Evolutionary conservation across 129 eudicot genomes (phyloP), one percentile per base, ranked within the genome.

Genomic region (Oenanthe sinensis): DNA sequence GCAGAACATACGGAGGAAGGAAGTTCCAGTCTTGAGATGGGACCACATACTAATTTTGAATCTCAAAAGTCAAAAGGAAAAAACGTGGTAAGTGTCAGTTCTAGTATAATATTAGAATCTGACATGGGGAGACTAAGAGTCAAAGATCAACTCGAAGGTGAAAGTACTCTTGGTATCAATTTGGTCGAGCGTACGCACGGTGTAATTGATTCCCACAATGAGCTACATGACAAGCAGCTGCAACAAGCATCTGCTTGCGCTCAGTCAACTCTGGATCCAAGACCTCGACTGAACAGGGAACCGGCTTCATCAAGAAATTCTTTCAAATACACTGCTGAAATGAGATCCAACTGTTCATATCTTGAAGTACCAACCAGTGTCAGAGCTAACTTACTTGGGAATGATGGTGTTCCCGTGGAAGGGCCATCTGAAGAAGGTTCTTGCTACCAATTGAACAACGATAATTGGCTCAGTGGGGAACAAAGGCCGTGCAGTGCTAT

Each of bases 371-470:
- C 91, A 74, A 44, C 74, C 62, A 80, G 89, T 81, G 82, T 71
- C 47, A 82, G 83, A 75, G 54, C 82, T 9, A 82, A 78, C 83
- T 83, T 85, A 62, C 77, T 78, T 60, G 78, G 87, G 11, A 87
- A 78, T 72, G 88, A 86, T 63, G 86, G 79, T 77, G 79, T 81
- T 26, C 82, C 87, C 54, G 78, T 88, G 87, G 97, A 95, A 87
- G 99, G 99, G 76, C 97, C 97, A 42, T 90, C 95, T 70, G 97
- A 90, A 82, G 99, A 92, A 88, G 90, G 88, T 82, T 49, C 96
- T 26, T 87, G 92, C 87, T 90, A 87, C 81, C 92, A 92, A 44
- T 74, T 90, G 82, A 92, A 84, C 76, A 86, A 89, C 63, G 76
- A 85, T 70, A 90, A 80, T 58, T 96, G 97, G 99, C 91, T 91